phyloP scores from a whole-genome alignment of 1,284 basidiomycete species.

The Fistulinella cinereoalba region DNA sequence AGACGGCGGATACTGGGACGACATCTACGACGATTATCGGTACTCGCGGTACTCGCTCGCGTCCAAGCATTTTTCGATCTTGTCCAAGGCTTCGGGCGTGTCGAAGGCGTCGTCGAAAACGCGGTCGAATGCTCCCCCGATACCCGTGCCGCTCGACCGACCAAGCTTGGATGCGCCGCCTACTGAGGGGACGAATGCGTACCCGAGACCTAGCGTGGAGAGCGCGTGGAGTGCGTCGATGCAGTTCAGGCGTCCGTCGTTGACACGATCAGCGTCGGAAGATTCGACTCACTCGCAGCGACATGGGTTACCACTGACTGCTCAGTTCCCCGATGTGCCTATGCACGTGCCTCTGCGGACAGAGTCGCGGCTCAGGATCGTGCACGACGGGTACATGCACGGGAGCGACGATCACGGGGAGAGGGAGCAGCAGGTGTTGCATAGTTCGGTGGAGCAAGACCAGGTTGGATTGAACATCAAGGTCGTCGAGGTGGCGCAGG shows the following conservation, averaged over 20 bases:
- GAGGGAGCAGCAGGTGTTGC: slow-evolving; percentile 14
- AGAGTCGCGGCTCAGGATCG: slow-evolving; percentile 31
- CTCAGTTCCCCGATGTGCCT: slow-evolving; percentile 34
- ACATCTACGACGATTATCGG: slow-evolving; percentile 74
- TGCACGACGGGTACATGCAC: slow-evolving; percentile 24
- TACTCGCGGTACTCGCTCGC: slow-evolving; percentile 62
- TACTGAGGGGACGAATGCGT: slow-evolving; percentile 12
- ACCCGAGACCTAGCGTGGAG: slow-evolving; percentile 24
- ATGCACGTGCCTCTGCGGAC: slow-evolving; percentile 30
- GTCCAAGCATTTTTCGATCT: slow-evolving; percentile 34
- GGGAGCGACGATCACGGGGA: slow-evolving; percentile 17
- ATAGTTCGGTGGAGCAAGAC: slow-evolving; percentile 17
- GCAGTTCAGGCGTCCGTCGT: slow-evolving; percentile 16
- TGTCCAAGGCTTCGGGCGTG: slow-evolving; percentile 24
- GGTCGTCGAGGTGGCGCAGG: slow-evolving; percentile 21
- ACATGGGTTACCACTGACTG: slow-evolving; percentile 21
- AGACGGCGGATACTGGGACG: slow-evolving; percentile 57
- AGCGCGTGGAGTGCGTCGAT: slow-evolving; percentile 19
- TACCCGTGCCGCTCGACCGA: slow-evolving; percentile 25
- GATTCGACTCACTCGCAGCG: slow-evolving; percentile 24
- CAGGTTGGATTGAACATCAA: slow-evolving; percentile 12
- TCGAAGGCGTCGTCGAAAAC: slow-evolving; percentile 29
- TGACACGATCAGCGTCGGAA: slow-evolving; percentile 22
- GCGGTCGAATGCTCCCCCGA: slow-evolving; percentile 21
- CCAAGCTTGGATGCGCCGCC: slow-evolving; percentile 15